A percentile compares a stretch with the other conserved stretches of the same genome.
Evolutionary conservation across 2,329 filamentous ascomycete genomes (phyloP).

Genomic region (Pestalotiopsis sp.): DNA sequence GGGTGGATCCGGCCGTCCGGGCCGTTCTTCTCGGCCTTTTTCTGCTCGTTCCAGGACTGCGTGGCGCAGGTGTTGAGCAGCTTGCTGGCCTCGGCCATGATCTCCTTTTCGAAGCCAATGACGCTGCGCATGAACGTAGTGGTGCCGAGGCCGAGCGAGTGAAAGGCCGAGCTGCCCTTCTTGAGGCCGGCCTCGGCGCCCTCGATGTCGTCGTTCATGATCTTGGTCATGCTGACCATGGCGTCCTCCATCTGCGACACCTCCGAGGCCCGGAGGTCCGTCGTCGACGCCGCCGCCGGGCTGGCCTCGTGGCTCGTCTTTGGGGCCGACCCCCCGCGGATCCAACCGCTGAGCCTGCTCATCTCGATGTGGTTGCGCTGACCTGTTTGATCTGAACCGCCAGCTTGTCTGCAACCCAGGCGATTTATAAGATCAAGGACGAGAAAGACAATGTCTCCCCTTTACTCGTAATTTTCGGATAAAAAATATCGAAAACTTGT

Average conservation of each 20-base stretch:
- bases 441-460: background rate
- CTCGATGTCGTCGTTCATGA: slow-evolving; percentile 90
- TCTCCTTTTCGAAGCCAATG: slow-evolving; percentile 86
- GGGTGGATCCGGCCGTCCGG: slow-evolving; percentile 64
- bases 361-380: slow-evolving; percentile 30
- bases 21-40: slow-evolving; percentile 70
- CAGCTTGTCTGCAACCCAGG: background rate
- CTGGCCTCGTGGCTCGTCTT: slow-evolving; percentile 36
- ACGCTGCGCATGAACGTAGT: slow-evolving; percentile 85
- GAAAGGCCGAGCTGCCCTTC: slow-evolving; percentile 81
- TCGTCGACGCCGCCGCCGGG: slow-evolving; percentile 30
- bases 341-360: slow-evolving; percentile 55
- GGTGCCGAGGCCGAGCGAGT: slow-evolving; percentile 80
- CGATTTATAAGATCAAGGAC: background rate
- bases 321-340: slow-evolving; percentile 42
- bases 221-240: slow-evolving; percentile 67
- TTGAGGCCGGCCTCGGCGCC: slow-evolving; percentile 75
- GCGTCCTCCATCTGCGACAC: slow-evolving; percentile 60
- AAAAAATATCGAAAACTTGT: background rate
- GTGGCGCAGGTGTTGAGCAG: slow-evolving; percentile 76
- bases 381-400: background rate
- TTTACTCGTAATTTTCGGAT: background rate
- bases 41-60: slow-evolving; percentile 74
- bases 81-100: slow-evolving; percentile 81
- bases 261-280: slow-evolving; percentile 43